Conservation (phyloP, 177 flowering plant species). For the Vitis hybrid region DNA sequence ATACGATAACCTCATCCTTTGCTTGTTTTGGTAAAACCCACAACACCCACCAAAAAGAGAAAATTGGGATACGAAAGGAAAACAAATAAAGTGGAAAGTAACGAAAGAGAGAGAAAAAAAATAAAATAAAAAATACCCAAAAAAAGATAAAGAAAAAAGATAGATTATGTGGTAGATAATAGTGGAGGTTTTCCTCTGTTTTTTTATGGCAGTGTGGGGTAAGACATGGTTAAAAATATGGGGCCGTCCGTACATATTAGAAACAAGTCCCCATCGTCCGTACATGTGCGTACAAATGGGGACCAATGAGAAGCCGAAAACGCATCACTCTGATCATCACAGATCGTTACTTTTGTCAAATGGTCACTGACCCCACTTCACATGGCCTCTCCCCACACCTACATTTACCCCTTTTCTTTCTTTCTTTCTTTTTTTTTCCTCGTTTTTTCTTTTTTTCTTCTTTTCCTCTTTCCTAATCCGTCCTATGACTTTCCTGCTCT, state of each 20-base stretch:
- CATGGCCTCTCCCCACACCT: not conserved
- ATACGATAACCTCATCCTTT: constrained; percentile 17
- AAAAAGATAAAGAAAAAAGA: not conserved
- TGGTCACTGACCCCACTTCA: not conserved
- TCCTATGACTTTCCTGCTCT: too few species aligned
- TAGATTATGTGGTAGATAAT: too few species aligned
- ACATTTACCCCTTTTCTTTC: too few species aligned
- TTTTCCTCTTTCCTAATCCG: too few species aligned
- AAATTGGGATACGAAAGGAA: constrained; percentile 10
- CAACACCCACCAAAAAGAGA: constrained; percentile 8
- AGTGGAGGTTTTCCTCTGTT: too few species aligned
- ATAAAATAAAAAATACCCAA: not conserved
- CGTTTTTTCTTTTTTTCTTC: too few species aligned
- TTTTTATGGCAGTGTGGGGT: too few species aligned
- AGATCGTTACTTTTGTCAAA: not conserved
- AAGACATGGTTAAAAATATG: not conserved
- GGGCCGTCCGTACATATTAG: constrained; percentile 3
- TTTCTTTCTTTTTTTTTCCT: too few species aligned
- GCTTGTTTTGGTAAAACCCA: constrained; percentile 36
- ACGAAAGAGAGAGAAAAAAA: not conserved
- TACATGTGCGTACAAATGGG: constrained; percentile 13
- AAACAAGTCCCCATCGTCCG: constrained; percentile 30
- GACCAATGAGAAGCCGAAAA: constrained; percentile 40
- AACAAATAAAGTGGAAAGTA: not conserved
- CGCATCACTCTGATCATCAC: constrained; percentile 17